Evolutionary conservation across 1,139 yeast genomes (phyloP).

Genomic region (Kodamaea sp.): DNA sequence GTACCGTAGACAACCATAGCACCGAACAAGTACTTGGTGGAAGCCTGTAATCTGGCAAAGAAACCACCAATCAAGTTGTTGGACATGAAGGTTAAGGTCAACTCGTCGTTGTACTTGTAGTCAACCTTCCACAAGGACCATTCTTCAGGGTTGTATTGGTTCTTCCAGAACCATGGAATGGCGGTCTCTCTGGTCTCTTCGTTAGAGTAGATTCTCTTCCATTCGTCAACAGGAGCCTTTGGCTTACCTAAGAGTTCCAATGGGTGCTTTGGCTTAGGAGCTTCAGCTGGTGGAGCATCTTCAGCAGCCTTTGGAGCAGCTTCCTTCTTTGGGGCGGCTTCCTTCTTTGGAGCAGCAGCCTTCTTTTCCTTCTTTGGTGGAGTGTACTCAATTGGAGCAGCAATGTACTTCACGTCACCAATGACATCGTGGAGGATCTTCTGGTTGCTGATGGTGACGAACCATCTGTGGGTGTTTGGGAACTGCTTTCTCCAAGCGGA

Average conservation of each 20-base stretch:
- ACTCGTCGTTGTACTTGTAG: constrained; percentile 97
- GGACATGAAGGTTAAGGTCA: constrained; percentile 96
- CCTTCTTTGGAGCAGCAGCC: constrained; percentile 72
- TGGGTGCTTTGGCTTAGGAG: constrained; percentile 87
- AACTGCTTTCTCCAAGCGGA: constrained; percentile 71
- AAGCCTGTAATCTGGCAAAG: constrained; percentile 92
- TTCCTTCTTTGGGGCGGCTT: constrained; percentile 48
- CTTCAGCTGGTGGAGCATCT: constrained; percentile 33
- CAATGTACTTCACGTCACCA: constrained; percentile 56
- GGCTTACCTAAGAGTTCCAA: constrained; percentile 79
- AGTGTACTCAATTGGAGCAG: constrained; percentile 64
- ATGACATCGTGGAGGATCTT: constrained; percentile 49
- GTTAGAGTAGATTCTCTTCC: constrained; percentile 97
- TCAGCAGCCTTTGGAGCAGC: constrained; percentile 43
- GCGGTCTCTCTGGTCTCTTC: constrained; percentile 95
- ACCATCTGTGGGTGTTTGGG: constrained; percentile 87
- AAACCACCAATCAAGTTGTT: constrained; percentile 98
- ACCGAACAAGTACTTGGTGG: constrained; percentile 94
- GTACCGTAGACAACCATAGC: constrained; percentile 94
- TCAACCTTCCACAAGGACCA: constrained; percentile 96
- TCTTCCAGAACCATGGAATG: constrained; percentile 96
- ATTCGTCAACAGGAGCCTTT: constrained; percentile 78
- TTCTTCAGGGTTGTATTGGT: constrained; percentile 86
- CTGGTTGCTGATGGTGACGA: constrained; percentile 63
- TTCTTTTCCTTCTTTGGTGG: constrained; percentile 85